These are phyloP conservation scores for Penicillium rolfsii DNA, from an alignment of 2,329 filamentous ascomycete genomes.

Conservation along the genomic window DNA sequence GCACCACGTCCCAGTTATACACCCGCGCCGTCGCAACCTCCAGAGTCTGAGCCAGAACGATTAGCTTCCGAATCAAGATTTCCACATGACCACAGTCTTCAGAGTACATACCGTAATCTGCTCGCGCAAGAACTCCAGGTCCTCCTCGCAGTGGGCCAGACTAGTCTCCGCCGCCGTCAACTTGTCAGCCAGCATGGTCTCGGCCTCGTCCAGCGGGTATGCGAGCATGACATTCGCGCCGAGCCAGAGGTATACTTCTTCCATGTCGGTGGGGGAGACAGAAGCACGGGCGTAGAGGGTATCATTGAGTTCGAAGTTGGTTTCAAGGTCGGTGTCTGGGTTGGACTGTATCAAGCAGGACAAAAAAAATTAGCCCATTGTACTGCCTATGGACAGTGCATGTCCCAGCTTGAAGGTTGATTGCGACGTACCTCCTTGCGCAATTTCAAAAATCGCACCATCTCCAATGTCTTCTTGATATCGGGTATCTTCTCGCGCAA, in stretches of 20 bases:
- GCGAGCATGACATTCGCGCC: constrained; percentile 98
- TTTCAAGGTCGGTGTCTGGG: constrained; percentile 69
- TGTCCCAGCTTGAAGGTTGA: background rate
- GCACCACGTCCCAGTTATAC: constrained; percentile 99
- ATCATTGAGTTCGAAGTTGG: constrained; percentile 95
- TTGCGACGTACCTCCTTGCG: constrained; percentile 64
- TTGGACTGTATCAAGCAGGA: constrained; percentile 22
- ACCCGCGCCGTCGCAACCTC: constrained; percentile 95
- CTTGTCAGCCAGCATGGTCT: constrained; percentile 76
- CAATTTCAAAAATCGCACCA: constrained; percentile 81
- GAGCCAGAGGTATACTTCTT: constrained; percentile 97
- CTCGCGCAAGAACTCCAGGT: constrained; percentile 91
- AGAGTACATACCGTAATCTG: constrained; percentile 79
- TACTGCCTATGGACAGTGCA: background rate
- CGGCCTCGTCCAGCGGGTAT: constrained; percentile 87
- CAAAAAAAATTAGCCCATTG: background rate
- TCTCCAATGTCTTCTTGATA: constrained; percentile 93
- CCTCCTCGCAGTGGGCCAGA: constrained; percentile 88
- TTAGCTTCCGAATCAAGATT: background rate
- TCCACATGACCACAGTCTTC: background rate
- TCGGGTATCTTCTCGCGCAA: constrained; percentile 95
- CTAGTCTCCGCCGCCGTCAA: constrained; percentile 77
- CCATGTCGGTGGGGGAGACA: constrained; percentile 68
- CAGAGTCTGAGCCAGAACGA: constrained; percentile 69
- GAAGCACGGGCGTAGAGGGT: constrained; percentile 89